Percentiles rank a stretch among this genome's conserved stretches.
Conservation (phyloP, 2,329 filamentous ascomycete species). For the Botrytis hyacinthi region DNA sequence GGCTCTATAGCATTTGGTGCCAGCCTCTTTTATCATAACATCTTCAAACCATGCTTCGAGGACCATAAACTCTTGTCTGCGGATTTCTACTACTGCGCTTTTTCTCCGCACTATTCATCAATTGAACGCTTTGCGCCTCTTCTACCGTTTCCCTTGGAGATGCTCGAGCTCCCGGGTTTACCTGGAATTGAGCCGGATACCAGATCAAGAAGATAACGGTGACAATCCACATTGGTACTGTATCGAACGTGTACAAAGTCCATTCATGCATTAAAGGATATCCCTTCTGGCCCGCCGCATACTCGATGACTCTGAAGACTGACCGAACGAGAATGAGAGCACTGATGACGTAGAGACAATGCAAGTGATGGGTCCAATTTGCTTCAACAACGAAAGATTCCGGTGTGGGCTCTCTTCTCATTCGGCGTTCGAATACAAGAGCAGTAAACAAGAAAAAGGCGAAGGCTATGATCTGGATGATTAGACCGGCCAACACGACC, state of each 20-base stretch:
- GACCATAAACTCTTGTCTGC: neutral
- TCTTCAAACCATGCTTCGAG: neutral
- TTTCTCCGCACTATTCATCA: neutral
- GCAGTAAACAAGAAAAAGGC: constrained; percentile 52
- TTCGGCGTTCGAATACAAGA: constrained; percentile 30
- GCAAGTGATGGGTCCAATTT: constrained; percentile 41
- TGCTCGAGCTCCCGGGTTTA: neutral
- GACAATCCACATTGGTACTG: constrained; percentile 43
- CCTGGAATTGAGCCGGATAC: neutral
- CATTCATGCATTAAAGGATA: constrained; percentile 36
- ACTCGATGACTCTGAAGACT: constrained; percentile 50
- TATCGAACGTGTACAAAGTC: constrained; percentile 47
- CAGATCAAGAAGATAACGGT: constrained; percentile 36
- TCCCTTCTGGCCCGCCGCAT: constrained; percentile 44
- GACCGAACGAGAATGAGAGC: constrained; percentile 47
- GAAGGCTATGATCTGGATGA: constrained; percentile 58
- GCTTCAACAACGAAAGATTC: constrained; percentile 11
- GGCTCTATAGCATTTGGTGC: neutral
- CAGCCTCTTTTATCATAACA: neutral
- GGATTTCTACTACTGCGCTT: neutral
- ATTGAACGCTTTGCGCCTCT: neutral
- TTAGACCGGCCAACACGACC: constrained; percentile 55
- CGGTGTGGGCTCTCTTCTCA: constrained; percentile 26
- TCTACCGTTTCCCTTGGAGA: neutral
- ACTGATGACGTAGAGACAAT: constrained; percentile 44